phyloP scores from a whole-genome alignment of 176 grass and related monocot genomes.

The Aegilops tauschii region DNA sequence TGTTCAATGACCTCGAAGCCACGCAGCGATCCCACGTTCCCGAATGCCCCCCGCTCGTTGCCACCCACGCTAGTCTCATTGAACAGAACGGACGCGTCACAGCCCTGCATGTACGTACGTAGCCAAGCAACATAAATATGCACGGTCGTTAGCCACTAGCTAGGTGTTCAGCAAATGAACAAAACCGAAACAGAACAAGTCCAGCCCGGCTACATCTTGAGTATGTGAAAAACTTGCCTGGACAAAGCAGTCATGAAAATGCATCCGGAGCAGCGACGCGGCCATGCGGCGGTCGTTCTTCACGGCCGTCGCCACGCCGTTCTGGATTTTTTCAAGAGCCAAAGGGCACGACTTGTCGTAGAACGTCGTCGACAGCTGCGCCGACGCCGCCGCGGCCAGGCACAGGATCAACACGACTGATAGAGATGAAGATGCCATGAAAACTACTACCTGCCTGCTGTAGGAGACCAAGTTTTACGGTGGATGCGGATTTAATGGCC shows the following conservation, averaged over 20 bases:
- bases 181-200: not conserved
- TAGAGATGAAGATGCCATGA: conserved; percentile 23
- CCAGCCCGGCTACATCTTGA: no score
- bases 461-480: not conserved
- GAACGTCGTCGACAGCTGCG: conserved; percentile 77
- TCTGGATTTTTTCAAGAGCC: conserved; percentile 55
- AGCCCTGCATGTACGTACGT: conserved; percentile 33
- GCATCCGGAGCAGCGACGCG: no score
- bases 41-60: conserved; percentile 19
- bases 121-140: not conserved
- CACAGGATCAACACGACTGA: conserved; percentile 6
- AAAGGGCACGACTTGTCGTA: conserved; percentile 65
- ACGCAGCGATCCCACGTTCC: not conserved
- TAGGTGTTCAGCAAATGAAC: not conserved
- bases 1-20: conserved; percentile 18
- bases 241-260: no score
- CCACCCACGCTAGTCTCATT: not conserved
- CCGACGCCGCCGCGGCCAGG: conserved; percentile 31
- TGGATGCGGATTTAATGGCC: conserved; percentile 7
- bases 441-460: not conserved
- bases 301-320: conserved; percentile 50
- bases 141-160: no score
- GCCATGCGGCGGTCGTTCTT: conserved; percentile 28
- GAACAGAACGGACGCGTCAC: conserved; percentile 64
- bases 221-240: not conserved